phyloP scores from a whole-genome alignment of 495 filamentous ascomycete species.

The Xylaria venustula region DNA sequence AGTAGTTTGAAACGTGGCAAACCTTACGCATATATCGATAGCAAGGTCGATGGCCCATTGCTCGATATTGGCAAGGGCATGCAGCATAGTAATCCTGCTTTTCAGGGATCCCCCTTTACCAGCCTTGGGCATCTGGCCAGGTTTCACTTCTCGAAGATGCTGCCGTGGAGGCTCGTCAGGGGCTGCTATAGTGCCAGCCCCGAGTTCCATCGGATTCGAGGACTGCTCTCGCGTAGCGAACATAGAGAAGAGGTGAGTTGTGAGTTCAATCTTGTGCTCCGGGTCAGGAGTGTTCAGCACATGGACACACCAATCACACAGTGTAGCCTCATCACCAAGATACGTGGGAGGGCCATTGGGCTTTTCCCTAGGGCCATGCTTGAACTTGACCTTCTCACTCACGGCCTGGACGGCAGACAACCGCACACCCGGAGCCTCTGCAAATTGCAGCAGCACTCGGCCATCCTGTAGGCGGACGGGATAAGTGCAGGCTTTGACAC shows the following conservation, averaged over 20 bases:
- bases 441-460: conserved; percentile 35
- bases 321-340: conserved; percentile 43
- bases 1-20: conserved; percentile 46
- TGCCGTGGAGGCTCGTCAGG: conserved; percentile 50
- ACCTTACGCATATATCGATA: conserved; percentile 54
- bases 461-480: conserved; percentile 43
- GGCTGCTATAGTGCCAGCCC: conserved; percentile 34
- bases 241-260: conserved; percentile 45
- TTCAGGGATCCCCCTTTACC: conserved; percentile 47
- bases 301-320: conserved; percentile 54
- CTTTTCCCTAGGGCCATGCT: conserved; percentile 32
- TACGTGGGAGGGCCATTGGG: conserved; percentile 25
- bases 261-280: conserved; percentile 54
- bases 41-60: conserved; percentile 56
- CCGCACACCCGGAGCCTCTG: conserved; percentile 25
- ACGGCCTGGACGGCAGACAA: conserved; percentile 44
- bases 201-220: conserved; percentile 46
- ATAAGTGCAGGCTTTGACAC: conserved; percentile 54
- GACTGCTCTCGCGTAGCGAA: conserved; percentile 43
- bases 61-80: conserved; percentile 54
- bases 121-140: conserved; percentile 42
- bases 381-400: conserved; percentile 52
- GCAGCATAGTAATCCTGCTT: conserved; percentile 52
- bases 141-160: conserved; percentile 40
- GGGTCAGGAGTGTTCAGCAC: conserved; percentile 51